Evolutionary conservation across 495 filamentous ascomycete species (phyloP).

Genomic region (Xylaria palmicola): DNA sequence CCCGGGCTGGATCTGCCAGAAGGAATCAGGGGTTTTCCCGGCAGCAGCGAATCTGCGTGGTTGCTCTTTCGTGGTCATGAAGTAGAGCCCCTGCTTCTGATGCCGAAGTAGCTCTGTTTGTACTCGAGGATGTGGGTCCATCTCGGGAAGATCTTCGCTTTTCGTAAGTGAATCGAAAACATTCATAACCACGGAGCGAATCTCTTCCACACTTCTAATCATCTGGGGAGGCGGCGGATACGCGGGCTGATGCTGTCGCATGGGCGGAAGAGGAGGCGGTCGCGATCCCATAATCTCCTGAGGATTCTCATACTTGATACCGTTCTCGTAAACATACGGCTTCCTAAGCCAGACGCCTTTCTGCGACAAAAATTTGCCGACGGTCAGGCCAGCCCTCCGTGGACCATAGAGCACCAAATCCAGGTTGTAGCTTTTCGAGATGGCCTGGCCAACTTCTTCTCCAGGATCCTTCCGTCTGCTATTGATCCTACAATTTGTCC

Average conservation of each 20-base stretch:
- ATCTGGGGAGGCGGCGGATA: conserved; percentile 29
- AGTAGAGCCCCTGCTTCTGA: conserved; percentile 88
- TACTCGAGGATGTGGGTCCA: conserved; percentile 62
- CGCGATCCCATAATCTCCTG: conserved; percentile 44
- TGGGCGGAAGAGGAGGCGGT: conserved; percentile 30
- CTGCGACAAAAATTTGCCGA: conserved; percentile 66
- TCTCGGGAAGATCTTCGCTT: conserved; percentile 71
- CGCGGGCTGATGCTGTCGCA: conserved; percentile 15
- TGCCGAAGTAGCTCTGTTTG: conserved; percentile 74
- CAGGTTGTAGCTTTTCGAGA: conserved; percentile 55
- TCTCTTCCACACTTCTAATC: conserved; percentile 74
- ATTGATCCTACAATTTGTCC: conserved; percentile 66
- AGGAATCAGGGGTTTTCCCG: conserved; percentile 59
- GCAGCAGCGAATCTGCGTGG: conserved; percentile 38
- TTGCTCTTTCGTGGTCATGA: conserved; percentile 80
- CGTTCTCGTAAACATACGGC: conserved; percentile 61
- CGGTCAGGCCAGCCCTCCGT: conserved; percentile 56
- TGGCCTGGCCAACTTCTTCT: conserved; percentile 52
- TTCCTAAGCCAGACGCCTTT: conserved; percentile 63
- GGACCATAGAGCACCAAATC: conserved; percentile 79
- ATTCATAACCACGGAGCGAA: conserved; percentile 75
- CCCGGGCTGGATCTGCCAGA: conserved; percentile 63
- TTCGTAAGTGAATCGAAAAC: conserved; percentile 83
- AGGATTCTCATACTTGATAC: conserved; percentile 68
- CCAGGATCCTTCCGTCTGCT: conserved; percentile 53